phyloP scores from a whole-genome alignment of 768 basidiomycete genomes.

The Leccinum subtestaceum region DNA sequence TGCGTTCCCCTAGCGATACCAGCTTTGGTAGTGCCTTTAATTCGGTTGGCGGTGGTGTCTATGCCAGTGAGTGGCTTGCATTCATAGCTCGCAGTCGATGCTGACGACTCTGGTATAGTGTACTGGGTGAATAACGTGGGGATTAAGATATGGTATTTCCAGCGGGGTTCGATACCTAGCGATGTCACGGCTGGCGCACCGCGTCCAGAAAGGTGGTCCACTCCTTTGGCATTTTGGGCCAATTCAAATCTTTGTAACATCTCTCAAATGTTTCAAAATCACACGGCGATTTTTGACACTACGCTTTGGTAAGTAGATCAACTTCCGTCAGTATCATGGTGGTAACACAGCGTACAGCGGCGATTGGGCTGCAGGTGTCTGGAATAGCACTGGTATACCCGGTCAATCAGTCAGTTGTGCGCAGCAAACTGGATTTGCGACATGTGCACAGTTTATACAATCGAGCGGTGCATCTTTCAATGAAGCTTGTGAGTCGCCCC shows the following conservation, averaged over 20 bases:
- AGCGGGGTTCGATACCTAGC: constrained; percentile 64
- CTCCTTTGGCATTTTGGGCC: constrained; percentile 77
- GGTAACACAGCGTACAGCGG: constrained; percentile 47
- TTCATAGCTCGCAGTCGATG: background rate
- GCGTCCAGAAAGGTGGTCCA: constrained; percentile 72
- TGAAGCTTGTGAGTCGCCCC: constrained; percentile 68
- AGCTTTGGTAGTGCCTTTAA: constrained; percentile 90
- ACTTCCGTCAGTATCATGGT: constrained; percentile 7
- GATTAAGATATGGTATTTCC: constrained; percentile 81
- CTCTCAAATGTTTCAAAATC: constrained; percentile 72
- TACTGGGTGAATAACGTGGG: constrained; percentile 57
- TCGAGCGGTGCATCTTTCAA: constrained; percentile 66
- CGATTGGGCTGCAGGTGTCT: constrained; percentile 86
- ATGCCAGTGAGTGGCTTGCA: constrained; percentile 64
- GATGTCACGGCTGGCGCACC: constrained; percentile 79
- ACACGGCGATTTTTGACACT: constrained; percentile 81
- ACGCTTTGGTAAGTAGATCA: constrained; percentile 62
- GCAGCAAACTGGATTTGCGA: constrained; percentile 73
- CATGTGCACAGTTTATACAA: constrained; percentile 76
- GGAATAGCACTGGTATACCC: constrained; percentile 68
- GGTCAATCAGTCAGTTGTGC: constrained; percentile 89
- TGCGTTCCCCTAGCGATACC: constrained; percentile 54
- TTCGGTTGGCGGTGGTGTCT: constrained; percentile 79
- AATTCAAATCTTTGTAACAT: constrained; percentile 66
- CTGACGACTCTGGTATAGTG: constrained; percentile 12